Evolutionary conservation across 2,329 filamentous ascomycete species (phyloP), one percentile per base, ranked within the genome.

Genomic region (Ceratocystis variospora): DNA sequence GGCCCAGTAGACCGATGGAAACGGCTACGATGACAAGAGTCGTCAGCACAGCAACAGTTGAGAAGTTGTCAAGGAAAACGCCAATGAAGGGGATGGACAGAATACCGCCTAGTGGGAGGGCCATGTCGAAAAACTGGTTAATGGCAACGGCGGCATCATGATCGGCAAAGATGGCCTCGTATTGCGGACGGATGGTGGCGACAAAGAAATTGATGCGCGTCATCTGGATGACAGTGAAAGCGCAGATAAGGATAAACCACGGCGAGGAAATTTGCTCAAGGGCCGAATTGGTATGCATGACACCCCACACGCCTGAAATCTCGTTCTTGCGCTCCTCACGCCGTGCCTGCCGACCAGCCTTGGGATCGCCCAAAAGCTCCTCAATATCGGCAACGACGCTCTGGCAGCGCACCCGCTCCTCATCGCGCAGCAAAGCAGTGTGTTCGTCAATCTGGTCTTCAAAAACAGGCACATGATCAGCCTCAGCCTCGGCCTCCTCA

Each of bases 161-260:
- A 10, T 84, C 84, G 59, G 79, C 79, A 17, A 96, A 83, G 7
- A 96, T 81, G 71, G 86, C 87, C 57, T 85, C 82, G 76, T 96
- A 96, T 74, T 96, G 91, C 1, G 87, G 81, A 1, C 88, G 82
- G 69, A 96, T 87, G 1, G 91, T 95, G 2, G 91, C 90, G 64
- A 96, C 89, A 73, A 96, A 95, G 78, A 91, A 96, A 77, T 96
- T 96, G 80, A 96, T 95, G 37, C 87, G 82, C 1, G 86, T 86
- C 85, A 88, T 89, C 74, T 88, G 86, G 48, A 89, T 76, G 41
- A 88, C 80, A 4, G 90, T 96, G 74, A 96, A 93, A 22, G 90
- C 75, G 4, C 89, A 88, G 71, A 96, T 89, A 46, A 96, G 80
- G 19, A 90, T 78, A 74, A 94, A 96, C 90, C 90, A 96, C 0